Conservation (phyloP, 2,329 filamentous ascomycete genomes). For the Xylaria sp. region DNA sequence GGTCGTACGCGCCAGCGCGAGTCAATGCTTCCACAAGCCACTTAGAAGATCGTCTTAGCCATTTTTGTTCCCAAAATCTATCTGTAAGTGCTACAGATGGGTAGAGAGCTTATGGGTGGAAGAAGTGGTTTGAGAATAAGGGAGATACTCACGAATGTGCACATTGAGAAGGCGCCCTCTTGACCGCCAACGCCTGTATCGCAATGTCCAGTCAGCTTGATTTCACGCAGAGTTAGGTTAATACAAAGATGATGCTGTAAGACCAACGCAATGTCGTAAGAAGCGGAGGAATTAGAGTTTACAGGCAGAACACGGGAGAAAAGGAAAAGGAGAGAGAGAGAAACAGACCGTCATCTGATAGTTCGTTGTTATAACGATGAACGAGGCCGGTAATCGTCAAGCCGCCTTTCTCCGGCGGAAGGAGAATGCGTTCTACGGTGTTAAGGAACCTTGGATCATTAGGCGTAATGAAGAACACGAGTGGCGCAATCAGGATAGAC, state of each 20-base stretch:
- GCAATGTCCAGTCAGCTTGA: constrained; percentile 31
- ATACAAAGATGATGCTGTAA: neutral
- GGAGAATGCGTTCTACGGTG: constrained; percentile 77
- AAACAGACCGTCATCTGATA: constrained; percentile 73
- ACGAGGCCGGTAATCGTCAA: constrained; percentile 80
- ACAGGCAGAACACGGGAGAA: too few relatives aligned
- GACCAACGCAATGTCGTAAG: neutral
- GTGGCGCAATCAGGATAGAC: constrained; percentile 78
- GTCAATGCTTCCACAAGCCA: constrained; percentile 85
- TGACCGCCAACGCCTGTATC: constrained; percentile 73
- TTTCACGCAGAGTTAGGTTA: neutral
- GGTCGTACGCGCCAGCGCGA: constrained; percentile 72
- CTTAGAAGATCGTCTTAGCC: neutral
- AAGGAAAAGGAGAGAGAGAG: neutral
- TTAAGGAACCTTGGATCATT: constrained; percentile 80
- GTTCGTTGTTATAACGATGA: constrained; percentile 77
- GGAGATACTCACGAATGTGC: constrained; percentile 65
- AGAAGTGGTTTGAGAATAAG: neutral
- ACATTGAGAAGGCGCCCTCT: constrained; percentile 84
- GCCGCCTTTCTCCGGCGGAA: constrained; percentile 78
- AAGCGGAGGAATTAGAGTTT: neutral
- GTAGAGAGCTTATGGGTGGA: neutral
- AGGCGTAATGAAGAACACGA: constrained; percentile 83
- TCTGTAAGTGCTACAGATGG: neutral
- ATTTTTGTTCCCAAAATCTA: neutral